Conservation (phyloP, 192 early-diverging fungal species). For the Lobosporangium transversale region DNA sequence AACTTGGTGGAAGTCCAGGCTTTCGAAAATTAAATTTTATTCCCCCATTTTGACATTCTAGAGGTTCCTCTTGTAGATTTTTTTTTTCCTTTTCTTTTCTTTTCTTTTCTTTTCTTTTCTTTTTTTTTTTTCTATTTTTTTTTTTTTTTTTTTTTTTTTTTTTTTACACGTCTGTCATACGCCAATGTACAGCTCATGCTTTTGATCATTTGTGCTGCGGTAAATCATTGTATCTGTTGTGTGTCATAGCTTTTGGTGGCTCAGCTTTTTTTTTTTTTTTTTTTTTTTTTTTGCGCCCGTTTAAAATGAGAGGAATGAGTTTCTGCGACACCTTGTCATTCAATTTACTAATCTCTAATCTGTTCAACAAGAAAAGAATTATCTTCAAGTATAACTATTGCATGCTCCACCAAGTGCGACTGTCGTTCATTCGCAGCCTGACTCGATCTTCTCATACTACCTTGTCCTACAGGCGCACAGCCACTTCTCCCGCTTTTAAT, state of each 20-base stretch:
- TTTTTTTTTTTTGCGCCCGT: not conserved
- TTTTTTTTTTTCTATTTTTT: not conserved
- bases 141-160: not conserved
- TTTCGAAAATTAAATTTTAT: no score
- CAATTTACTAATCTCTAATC: no score
- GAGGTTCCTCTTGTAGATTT: not conserved
- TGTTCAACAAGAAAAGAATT: no score
- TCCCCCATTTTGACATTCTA: no score
- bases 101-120: not conserved
- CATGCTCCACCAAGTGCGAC: slow-evolving; percentile 10
- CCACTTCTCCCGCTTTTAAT: not conserved
- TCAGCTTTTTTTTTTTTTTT: slow-evolving; percentile 11
- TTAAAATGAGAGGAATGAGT: not conserved
- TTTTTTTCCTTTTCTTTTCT: not conserved
- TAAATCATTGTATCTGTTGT: no score
- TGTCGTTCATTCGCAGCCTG: slow-evolving; percentile 1
- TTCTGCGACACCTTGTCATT: no score
- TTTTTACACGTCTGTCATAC: not conserved
- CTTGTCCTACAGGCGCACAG: not conserved
- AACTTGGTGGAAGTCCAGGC: not conserved
- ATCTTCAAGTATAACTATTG: no score
- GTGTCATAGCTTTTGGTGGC: no score
- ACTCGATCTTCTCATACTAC: slow-evolving; percentile 4
- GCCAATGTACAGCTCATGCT: no score
- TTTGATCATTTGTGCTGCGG: no score